phyloP scores from a whole-genome alignment of 495 filamentous ascomycete species.

The Lindgomyces ingoldianus region DNA sequence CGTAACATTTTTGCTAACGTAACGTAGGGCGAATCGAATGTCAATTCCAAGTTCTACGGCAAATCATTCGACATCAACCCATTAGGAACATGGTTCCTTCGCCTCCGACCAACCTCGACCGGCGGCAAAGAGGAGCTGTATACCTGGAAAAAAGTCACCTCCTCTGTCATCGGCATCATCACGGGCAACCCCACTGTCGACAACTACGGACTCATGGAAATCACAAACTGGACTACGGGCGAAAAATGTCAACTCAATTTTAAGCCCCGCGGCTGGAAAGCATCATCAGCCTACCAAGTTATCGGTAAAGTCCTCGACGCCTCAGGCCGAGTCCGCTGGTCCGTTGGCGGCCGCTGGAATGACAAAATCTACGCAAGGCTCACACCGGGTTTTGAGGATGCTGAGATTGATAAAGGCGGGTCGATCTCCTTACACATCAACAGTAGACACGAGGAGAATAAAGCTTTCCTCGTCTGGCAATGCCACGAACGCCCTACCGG shows the following conservation, averaged over 20 bases:
- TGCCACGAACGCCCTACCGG: slow-evolving; percentile 74
- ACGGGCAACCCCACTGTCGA: slow-evolving; percentile 96
- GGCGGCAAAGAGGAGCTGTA: slow-evolving; percentile 82
- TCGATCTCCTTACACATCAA: background rate
- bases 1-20: background rate
- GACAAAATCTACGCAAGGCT: slow-evolving; percentile 93
- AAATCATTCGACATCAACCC: slow-evolving; percentile 97
- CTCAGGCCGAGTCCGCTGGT: slow-evolving; percentile 75
- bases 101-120: slow-evolving; percentile 67
- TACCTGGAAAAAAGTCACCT: slow-evolving; percentile 98
- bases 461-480: slow-evolving; percentile 93
- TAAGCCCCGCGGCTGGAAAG: slow-evolving; percentile 94
- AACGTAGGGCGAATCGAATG: slow-evolving; percentile 78
- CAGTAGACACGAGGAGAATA: slow-evolving; percentile 50
- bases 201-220: slow-evolving; percentile 96
- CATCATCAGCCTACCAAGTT: slow-evolving; percentile 83
- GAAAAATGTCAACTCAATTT: slow-evolving; percentile 90
- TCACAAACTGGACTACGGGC: slow-evolving; percentile 94
- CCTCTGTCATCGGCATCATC: slow-evolving; percentile 96
- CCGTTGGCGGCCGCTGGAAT: slow-evolving; percentile 93
- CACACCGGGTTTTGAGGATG: slow-evolving; percentile 84
- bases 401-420: slow-evolving; percentile 55
- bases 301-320: slow-evolving; percentile 78
- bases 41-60: slow-evolving; percentile 96
- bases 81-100: slow-evolving; percentile 95